A percentile compares a stretch with the other conserved stretches of the same genome.
These are phyloP conservation scores for Starmerella vitae DNA, from an alignment of 805 yeast genomes.

Conservation along the genomic window DNA sequence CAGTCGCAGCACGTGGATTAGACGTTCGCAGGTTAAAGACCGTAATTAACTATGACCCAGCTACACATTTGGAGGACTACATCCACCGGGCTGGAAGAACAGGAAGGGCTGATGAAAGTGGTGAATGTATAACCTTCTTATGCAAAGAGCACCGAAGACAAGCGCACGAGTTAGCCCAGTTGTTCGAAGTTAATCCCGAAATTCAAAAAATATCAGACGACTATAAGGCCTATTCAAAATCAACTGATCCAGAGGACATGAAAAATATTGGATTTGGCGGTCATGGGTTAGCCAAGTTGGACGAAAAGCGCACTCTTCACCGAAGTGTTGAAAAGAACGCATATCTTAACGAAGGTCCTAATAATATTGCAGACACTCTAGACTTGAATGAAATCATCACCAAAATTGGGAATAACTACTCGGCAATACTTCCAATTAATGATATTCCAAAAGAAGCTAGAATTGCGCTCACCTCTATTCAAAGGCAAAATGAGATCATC, in stretches of 20 bases:
- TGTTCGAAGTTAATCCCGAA: slow-evolving; percentile 39
- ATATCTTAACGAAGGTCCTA: background rate
- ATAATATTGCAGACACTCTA: background rate
- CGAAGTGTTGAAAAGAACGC: slow-evolving; percentile 36
- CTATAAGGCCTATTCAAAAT: slow-evolving; percentile 32
- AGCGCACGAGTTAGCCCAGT: slow-evolving; percentile 59
- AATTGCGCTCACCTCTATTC: slow-evolving; percentile 18
- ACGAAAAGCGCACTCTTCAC: slow-evolving; percentile 39
- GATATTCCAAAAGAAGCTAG: slow-evolving; percentile 53
- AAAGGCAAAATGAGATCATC: slow-evolving; percentile 9
- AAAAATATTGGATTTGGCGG: slow-evolving; percentile 71
- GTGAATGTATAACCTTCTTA: slow-evolving; percentile 64
- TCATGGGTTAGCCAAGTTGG: slow-evolving; percentile 70
- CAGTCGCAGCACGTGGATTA: slow-evolving; percentile 87
- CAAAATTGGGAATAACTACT: slow-evolving; percentile 28
- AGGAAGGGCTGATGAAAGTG: slow-evolving; percentile 76
- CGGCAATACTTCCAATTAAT: slow-evolving; percentile 61
- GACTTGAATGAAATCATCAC: background rate
- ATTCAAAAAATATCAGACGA: slow-evolving; percentile 38
- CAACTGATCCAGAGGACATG: background rate
- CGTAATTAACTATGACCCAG: slow-evolving; percentile 72
- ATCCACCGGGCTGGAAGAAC: slow-evolving; percentile 94
- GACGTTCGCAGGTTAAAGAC: slow-evolving; percentile 77
- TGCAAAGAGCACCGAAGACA: slow-evolving; percentile 46
- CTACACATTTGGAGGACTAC: slow-evolving; percentile 85